Conservation (phyloP, 2,329 filamentous ascomycete genomes). For the Penicillium sp. region DNA sequence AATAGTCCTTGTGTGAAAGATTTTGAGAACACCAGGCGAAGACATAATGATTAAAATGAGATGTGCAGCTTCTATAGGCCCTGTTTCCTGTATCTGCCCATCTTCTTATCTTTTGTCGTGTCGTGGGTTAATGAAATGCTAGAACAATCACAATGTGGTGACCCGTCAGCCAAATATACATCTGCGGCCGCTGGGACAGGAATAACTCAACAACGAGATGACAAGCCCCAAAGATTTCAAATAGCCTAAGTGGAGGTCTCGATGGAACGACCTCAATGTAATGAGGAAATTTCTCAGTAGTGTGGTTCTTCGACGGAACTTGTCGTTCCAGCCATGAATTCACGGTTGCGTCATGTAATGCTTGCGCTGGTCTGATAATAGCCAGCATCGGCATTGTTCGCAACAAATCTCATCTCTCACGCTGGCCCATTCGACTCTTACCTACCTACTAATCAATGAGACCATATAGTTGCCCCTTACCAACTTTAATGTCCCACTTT, state of each 20-base stretch:
- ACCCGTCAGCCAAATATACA: too few species aligned
- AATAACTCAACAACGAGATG: too few species aligned
- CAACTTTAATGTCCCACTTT: background rate
- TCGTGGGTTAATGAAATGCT: too few species aligned
- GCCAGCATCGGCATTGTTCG: background rate
- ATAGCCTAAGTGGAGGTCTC: too few species aligned
- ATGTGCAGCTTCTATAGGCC: too few species aligned
- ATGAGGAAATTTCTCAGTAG: background rate
- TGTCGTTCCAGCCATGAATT: background rate
- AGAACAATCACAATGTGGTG: too few species aligned
- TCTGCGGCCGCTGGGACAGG: too few species aligned
- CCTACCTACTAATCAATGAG: slow-evolving; percentile 98
- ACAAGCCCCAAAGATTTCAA: too few species aligned
- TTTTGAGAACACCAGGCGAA: background rate
- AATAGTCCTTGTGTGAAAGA: background rate
- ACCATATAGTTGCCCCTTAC: slow-evolving; percentile 56
- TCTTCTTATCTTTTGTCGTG: too few species aligned
- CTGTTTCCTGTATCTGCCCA: too few species aligned
- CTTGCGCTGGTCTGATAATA: background rate
- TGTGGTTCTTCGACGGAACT: background rate
- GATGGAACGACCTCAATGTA: background rate
- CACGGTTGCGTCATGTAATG: background rate
- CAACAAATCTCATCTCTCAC: background rate
- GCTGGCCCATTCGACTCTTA: slow-evolving; percentile 42
- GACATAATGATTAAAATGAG: background rate